phyloP scores from a whole-genome alignment of 106 monocot genomes.

The Xerophyta viscosa region DNA sequence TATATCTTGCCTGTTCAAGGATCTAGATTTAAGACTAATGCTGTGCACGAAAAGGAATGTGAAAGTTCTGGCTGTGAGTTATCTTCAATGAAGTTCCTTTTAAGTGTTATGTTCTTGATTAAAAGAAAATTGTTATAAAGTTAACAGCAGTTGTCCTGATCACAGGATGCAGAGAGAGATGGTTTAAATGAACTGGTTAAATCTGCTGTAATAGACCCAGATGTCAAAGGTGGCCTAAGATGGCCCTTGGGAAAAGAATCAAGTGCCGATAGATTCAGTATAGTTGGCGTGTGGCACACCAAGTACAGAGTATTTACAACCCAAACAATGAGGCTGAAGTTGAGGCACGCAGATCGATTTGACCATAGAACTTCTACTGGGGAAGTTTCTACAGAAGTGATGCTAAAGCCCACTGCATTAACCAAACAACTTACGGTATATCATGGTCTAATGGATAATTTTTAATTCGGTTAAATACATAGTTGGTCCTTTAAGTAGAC shows the following conservation, averaged over 20 bases:
- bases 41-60: slow-evolving; percentile 27
- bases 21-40: slow-evolving; percentile 54
- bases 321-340: slow-evolving; percentile 26
- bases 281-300: slow-evolving; percentile 44
- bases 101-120: background rate
- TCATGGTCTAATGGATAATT: no score
- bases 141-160: background rate
- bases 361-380: slow-evolving; percentile 40
- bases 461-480: no score
- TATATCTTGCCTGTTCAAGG: slow-evolving; percentile 54
- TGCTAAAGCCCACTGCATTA: slow-evolving; percentile 34
- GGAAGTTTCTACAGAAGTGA: slow-evolving; percentile 46
- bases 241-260: slow-evolving; percentile 64
- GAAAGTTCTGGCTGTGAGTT: slow-evolving; percentile 49
- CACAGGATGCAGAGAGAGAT: slow-evolving; percentile 44
- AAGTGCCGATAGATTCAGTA: slow-evolving; percentile 30
- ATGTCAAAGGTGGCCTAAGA: slow-evolving; percentile 64
- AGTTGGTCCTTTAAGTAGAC: no score
- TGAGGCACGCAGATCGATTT: slow-evolving; percentile 50
- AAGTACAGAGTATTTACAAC: slow-evolving; percentile 33
- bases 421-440: slow-evolving; percentile 26
- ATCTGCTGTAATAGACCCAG: slow-evolving; percentile 47
- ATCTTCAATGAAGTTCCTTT: background rate
- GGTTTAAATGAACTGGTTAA: slow-evolving; percentile 34
- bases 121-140: no score